Evolutionary conservation across 805 yeast genomes (phyloP).

Genomic region (Saturnispora zaruensis): DNA sequence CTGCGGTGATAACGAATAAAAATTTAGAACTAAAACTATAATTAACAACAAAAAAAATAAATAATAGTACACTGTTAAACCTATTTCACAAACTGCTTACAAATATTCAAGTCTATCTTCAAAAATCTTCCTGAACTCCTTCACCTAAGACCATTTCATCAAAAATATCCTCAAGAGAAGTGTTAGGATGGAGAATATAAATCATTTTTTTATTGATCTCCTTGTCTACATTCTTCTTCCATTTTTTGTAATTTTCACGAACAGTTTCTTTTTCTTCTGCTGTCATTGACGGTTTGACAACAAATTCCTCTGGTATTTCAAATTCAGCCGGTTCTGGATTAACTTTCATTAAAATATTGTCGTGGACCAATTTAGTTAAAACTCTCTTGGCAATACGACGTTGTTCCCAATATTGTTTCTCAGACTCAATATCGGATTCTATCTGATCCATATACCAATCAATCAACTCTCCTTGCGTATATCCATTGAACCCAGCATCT

Average conservation of each 20-base stretch:
- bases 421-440: constrained; percentile 63
- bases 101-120: neutral
- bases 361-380: constrained; percentile 72
- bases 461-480: constrained; percentile 60
- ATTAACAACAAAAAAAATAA: neutral
- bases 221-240: constrained; percentile 17
- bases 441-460: constrained; percentile 72
- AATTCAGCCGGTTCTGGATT: constrained; percentile 28
- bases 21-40: neutral
- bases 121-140: constrained; percentile 13
- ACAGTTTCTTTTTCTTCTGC: constrained; percentile 21
- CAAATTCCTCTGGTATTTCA: constrained; percentile 30
- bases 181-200: constrained; percentile 70
- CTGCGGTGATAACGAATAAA: no score
- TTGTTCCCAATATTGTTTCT: constrained; percentile 63
- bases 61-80: neutral
- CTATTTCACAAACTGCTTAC: neutral
- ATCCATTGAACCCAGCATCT: constrained; percentile 40
- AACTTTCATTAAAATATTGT: constrained; percentile 69
- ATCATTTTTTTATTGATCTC: constrained; percentile 29
- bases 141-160: constrained; percentile 27
- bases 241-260: constrained; percentile 5
- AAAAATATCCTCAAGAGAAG: constrained; percentile 64
- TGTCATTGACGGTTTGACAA: constrained; percentile 17
- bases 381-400: constrained; percentile 69